phyloP scores from a whole-genome alignment of 2,329 filamentous ascomycete genomes.

The Neonectria punicea region DNA sequence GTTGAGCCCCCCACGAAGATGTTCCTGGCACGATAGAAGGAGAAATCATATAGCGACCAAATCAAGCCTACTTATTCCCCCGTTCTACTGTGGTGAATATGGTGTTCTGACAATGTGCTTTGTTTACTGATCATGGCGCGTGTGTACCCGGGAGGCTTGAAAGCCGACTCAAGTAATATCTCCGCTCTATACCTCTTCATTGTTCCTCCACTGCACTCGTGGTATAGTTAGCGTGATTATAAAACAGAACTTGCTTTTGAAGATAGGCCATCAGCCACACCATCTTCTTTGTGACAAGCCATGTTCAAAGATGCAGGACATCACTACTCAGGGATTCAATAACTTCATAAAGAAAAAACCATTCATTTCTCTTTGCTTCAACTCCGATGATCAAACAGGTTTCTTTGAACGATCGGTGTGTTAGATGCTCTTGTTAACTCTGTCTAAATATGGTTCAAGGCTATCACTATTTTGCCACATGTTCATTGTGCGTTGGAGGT shows the following conservation, averaged over 20 bases:
- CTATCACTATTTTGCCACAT: neutral
- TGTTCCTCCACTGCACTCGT: neutral
- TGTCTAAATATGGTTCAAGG: too few species aligned
- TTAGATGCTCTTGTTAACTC: too few species aligned
- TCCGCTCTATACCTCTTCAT: neutral
- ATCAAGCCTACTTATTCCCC: neutral
- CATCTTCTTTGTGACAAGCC: too few species aligned
- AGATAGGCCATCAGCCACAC: neutral
- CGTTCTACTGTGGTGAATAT: neutral
- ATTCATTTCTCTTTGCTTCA: too few species aligned
- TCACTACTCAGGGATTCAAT: too few species aligned
- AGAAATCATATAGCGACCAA: neutral
- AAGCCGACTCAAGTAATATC: neutral
- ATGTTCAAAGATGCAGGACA: too few species aligned
- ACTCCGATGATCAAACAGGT: too few species aligned
- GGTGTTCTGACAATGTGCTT: neutral
- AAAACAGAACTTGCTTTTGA: neutral
- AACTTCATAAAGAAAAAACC: too few species aligned
- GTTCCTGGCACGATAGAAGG: too few species aligned
- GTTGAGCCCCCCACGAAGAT: too few species aligned
- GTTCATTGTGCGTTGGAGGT: neutral
- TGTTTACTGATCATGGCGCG: neutral
- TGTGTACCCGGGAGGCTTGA: neutral
- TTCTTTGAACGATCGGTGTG: too few species aligned
- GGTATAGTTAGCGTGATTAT: neutral